A percentile compares a stretch with the other conserved stretches of the same genome.
phyloP scores from a whole-genome alignment of 139 green algal species.

The Asterochloris sp. region DNA sequence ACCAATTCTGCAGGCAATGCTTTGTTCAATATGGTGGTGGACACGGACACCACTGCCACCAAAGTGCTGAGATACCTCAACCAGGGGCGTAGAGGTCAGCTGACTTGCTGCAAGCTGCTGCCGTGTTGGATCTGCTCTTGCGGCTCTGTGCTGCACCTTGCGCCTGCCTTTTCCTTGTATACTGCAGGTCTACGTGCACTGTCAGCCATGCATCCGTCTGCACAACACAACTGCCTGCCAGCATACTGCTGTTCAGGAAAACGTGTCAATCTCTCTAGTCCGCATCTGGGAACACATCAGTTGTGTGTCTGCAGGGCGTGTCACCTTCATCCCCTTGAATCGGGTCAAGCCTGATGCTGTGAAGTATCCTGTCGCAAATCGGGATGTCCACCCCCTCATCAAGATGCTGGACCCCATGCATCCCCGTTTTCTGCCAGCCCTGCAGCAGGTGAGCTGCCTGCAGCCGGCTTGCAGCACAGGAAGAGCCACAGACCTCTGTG shows the following conservation, averaged over 20 bases:
- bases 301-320: slow-evolving; percentile 47
- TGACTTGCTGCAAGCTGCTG: no score
- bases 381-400: slow-evolving; percentile 73
- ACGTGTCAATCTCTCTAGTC: no score
- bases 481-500: no score
- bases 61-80: slow-evolving; percentile 67
- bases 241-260: no score
- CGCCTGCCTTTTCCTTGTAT: no score
- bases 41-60: slow-evolving; percentile 72
- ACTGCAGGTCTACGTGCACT: no score
- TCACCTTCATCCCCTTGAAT: slow-evolving; percentile 96
- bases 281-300: no score
- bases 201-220: no score
- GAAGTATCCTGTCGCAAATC: slow-evolving; percentile 51
- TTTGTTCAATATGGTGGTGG: slow-evolving; percentile 82
- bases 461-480: no score
- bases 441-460: slow-evolving; percentile 48
- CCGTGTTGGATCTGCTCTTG: no score
- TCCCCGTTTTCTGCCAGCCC: slow-evolving; percentile 47
- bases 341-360: slow-evolving; percentile 33
- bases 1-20: slow-evolving; percentile 25
- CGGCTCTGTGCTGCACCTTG: no score
- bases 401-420: slow-evolving; percentile 66
- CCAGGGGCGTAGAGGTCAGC: slow-evolving; percentile 30
- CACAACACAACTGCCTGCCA: no score